Evolutionary conservation across 2,329 filamentous ascomycete species (phyloP).

Genomic region (Cryphonectria japonica): DNA sequence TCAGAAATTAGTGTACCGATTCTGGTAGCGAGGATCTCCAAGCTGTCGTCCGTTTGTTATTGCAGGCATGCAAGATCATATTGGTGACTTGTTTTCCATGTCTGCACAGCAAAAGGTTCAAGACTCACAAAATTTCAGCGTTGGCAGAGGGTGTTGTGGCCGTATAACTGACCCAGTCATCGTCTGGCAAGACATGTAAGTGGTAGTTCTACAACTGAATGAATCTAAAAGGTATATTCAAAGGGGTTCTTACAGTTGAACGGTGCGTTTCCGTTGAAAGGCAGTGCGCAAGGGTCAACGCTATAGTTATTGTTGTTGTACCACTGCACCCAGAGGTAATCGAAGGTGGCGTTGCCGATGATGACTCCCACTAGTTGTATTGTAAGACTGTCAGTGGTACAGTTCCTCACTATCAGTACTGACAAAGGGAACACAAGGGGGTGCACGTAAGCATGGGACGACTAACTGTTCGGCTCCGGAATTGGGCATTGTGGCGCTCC

Average conservation of each 20-base stretch:
- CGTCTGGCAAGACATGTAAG: conserved; percentile 1
- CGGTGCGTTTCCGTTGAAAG: conserved; percentile 27
- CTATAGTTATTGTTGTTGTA: conserved; percentile 43
- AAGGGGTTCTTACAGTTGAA: conserved; percentile 32
- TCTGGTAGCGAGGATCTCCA: no score
- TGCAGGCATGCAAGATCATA: no score
- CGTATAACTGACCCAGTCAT: conserved; percentile 36
- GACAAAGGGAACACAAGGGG: not conserved
- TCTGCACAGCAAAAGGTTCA: not conserved
- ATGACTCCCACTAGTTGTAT: conserved; percentile 37
- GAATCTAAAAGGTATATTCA: not conserved
- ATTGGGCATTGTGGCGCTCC: conserved; percentile 51
- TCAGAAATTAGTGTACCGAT: not conserved
- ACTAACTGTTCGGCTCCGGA: conserved; percentile 45
- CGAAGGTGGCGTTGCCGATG: conserved; percentile 43
- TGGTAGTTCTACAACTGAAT: not conserved
- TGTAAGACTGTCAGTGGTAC: not conserved
- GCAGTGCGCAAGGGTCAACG: conserved; percentile 20
- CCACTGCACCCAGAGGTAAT: conserved; percentile 50
- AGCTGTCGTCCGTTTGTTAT: no score
- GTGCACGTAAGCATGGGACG: not conserved
- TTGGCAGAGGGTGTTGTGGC: conserved; percentile 34
- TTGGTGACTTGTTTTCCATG: no score
- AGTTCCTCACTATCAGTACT: not conserved
- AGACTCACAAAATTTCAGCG: conserved; percentile 35